Base-by-base conservation (phyloP, 768 basidiomycete genomes). In the Termitomyces sp. region DNA sequence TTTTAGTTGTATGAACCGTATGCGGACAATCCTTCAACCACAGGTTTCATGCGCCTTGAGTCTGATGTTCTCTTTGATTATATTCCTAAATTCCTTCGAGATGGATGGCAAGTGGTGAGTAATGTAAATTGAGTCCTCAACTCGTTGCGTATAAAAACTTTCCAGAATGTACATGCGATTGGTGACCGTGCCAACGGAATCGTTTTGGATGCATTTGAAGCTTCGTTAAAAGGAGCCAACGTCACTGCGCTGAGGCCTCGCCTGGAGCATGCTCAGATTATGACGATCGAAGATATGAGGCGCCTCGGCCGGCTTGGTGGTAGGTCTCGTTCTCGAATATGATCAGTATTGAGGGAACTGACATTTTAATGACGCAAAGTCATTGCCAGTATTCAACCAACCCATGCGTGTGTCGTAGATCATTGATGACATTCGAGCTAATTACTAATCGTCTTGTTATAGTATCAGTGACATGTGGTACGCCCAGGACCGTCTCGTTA, bases 31-130 rank as follows among this genome's bases (percentile, higher is more conserved):
- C 88, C 90, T 13, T 74, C 75, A 13, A 88, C 87, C 22, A 81
- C 75, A 26, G 94, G 94, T 2, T 85, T 90, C 67, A 84, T 97
- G 85, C 81, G 92, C 51, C 75, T 85, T 18, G 77, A 82, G 22
- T 74, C 85, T 13, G 79, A 87, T 4, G 73, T 82, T 41, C 77
- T 95, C 47, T 78, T 77, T 42, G 74, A 81, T 32, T 74, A 86
- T 22, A 84, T 94, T 56, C 82, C 83, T 5, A 78, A 75, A 56
- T 94, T 90, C 70, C 68, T 94, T 60, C 74, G 79, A 46, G 88
- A 91, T 68, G 90, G 87, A 2, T 95, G 93, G 92, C 92, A 96
- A 79, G 90, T 93, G 60, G 93, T 93, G 68, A 71, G 89, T 76
- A 12, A 22, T 34, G 31, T 24, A 1, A 36, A 14, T 37, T 9